These are phyloP conservation scores for Sphagnum tenellum DNA, from an alignment of 225 moss, liverwort and hornwort species.

Conservation along the genomic window DNA sequence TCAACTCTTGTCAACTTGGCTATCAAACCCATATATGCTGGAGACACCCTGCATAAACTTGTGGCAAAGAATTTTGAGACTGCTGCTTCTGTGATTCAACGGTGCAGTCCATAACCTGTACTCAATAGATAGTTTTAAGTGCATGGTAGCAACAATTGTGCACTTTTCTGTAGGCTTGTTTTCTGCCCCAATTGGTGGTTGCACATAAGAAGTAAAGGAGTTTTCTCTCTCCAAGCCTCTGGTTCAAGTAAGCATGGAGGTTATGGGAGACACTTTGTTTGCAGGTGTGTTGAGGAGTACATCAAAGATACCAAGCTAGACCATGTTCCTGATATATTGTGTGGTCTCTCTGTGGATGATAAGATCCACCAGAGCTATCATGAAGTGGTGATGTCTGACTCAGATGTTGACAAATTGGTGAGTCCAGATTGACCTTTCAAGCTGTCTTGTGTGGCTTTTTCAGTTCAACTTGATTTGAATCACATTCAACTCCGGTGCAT, in stretches of 20 bases:
- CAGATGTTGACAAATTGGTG: conserved; percentile 94
- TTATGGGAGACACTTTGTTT: neutral
- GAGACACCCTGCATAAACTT: conserved; percentile 33
- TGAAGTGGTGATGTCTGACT: conserved; percentile 97
- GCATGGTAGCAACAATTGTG: too few species aligned
- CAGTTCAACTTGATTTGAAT: too few species aligned
- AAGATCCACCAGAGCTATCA: conserved; percentile 94
- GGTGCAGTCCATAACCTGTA: conserved; percentile 9
- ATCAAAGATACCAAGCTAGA: conserved; percentile 65
- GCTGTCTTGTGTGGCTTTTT: too few species aligned
- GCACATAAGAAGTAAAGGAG: too few species aligned
- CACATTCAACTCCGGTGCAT: too few species aligned
- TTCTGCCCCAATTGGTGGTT: too few species aligned
- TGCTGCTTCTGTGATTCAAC: conserved; percentile 25
- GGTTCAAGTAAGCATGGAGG: too few species aligned
- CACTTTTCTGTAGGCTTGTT: too few species aligned
- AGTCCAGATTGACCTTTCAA: conserved; percentile 7
- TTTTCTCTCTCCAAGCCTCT: too few species aligned
- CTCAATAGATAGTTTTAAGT: neutral
- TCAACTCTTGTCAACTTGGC: conserved; percentile 22
- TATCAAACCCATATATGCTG: conserved; percentile 34
- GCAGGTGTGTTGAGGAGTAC: conserved; percentile 87
- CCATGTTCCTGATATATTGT: conserved; percentile 85
- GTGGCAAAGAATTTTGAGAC: conserved; percentile 45
- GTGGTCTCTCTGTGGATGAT: conserved; percentile 77